Conservation (phyloP, 2,329 filamentous ascomycete genomes). For the Delphinella strobiligena region DNA sequence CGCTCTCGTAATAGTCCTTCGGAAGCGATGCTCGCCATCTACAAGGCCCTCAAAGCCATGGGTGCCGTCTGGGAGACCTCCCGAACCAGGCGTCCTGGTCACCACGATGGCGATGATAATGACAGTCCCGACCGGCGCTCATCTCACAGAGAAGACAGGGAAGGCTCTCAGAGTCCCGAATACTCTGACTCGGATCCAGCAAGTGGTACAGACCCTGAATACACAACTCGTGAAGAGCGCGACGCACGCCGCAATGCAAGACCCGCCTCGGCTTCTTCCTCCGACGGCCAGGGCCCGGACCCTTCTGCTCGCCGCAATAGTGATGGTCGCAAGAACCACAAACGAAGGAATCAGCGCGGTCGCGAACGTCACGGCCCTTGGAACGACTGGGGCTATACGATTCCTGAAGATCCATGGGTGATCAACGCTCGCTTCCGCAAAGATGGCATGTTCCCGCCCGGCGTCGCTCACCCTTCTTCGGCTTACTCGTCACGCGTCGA, state of each 20-base stretch:
- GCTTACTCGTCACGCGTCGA: conserved; percentile 37
- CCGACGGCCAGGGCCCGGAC: conserved; percentile 8
- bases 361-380: conserved; percentile 31
- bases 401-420: conserved; percentile 92
- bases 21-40: conserved; percentile 89
- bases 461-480: conserved; percentile 36
- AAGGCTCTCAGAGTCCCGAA: conserved; percentile 21
- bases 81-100: conserved; percentile 24
- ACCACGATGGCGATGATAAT: conserved; percentile 19
- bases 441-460: conserved; percentile 54
- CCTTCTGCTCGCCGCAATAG: background rate
- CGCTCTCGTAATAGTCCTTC: conserved; percentile 86
- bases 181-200: conserved; percentile 26
- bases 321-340: conserved; percentile 11
- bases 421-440: conserved; percentile 84
- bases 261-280: conserved; percentile 11
- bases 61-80: conserved; percentile 74
- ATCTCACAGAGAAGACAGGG: conserved; percentile 12
- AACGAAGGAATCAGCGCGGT: conserved; percentile 20
- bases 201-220: conserved; percentile 25
- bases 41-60: conserved; percentile 78
- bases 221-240: conserved; percentile 23
- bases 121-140: conserved; percentile 24
- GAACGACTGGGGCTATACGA: conserved; percentile 55
- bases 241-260: conserved; percentile 15